phyloP scores from a whole-genome alignment of 306 rosid genomes.

The Nissolia schottii region DNA sequence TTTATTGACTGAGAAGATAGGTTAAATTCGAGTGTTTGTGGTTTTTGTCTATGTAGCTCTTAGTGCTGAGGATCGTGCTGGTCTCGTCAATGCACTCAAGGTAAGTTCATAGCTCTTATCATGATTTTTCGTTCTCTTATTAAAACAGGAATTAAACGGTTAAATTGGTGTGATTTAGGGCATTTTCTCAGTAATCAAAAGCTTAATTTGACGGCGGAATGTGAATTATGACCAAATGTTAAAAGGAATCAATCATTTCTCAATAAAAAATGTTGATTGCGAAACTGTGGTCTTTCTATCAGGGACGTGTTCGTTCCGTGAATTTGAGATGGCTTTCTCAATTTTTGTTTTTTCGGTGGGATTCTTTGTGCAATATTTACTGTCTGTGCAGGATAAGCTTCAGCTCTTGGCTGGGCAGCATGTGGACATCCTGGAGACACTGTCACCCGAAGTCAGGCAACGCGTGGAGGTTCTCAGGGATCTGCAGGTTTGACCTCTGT shows the following conservation, averaged over 20 bases:
- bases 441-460: conserved; percentile 35
- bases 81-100: conserved; percentile 44
- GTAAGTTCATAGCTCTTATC: conserved; percentile 13
- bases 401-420: conserved; percentile 32
- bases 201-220: not conserved
- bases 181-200: not conserved
- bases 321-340: not conserved
- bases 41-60: conserved; percentile 34
- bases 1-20: not conserved
- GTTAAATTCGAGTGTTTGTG: conserved; percentile 4
- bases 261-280: not conserved
- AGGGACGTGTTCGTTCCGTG: not conserved
- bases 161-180: not conserved
- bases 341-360: not conserved
- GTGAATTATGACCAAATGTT: not conserved
- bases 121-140: not conserved
- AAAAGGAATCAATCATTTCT: not conserved
- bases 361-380: not conserved
- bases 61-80: conserved; percentile 56
- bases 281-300: not conserved
- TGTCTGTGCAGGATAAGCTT: conserved; percentile 40
- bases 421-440: conserved; percentile 34
- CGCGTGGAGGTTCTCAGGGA: conserved; percentile 41
- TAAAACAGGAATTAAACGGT: not conserved
- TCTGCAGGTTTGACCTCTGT: conserved; percentile 39